phyloP scores from a whole-genome alignment of 208 protist species.

The Leishmania arabica region DNA sequence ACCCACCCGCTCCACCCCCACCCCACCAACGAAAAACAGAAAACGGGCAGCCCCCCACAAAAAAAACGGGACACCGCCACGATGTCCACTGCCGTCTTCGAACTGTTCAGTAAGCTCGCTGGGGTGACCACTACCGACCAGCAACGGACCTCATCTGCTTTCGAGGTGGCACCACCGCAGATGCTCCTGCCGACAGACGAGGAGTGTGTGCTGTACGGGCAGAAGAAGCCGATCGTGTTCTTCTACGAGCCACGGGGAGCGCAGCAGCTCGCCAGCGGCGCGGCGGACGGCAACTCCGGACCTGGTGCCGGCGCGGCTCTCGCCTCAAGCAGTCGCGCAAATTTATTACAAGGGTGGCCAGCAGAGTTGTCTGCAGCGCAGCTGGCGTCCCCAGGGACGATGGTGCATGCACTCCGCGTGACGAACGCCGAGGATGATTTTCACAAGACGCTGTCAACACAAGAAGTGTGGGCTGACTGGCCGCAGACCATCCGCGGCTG shows the following conservation, averaged over 20 bases:
- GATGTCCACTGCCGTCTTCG: conserved; percentile 28
- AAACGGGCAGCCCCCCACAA: neutral
- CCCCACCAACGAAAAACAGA: too few species aligned
- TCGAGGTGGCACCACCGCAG: conserved; percentile 8
- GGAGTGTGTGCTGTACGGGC: conserved; percentile 14
- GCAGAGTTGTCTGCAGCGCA: conserved; percentile 11
- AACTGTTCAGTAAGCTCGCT: conserved; percentile 20
- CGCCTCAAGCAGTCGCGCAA: neutral
- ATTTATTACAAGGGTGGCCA: conserved; percentile 6
- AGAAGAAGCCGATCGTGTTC: conserved; percentile 25
- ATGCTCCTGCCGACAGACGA: conserved; percentile 21
- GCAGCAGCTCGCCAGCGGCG: conserved; percentile 5
- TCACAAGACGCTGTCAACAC: neutral
- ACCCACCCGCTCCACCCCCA: neutral
- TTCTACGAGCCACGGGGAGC: conserved; percentile 18
- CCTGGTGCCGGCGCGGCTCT: neutral
- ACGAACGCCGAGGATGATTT: conserved; percentile 28
- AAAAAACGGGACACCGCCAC: neutral
- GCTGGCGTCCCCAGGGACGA: conserved; percentile 6
- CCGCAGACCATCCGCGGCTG: conserved; percentile 36
- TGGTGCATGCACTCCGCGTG: conserved; percentile 15
- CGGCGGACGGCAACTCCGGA: neutral
- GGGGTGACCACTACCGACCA: neutral
- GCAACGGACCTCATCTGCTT: neutral
- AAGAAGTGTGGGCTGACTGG: conserved; percentile 37